Evolutionary conservation across 345 rosid genomes (phyloP).

Genomic region (Viola odorata): DNA sequence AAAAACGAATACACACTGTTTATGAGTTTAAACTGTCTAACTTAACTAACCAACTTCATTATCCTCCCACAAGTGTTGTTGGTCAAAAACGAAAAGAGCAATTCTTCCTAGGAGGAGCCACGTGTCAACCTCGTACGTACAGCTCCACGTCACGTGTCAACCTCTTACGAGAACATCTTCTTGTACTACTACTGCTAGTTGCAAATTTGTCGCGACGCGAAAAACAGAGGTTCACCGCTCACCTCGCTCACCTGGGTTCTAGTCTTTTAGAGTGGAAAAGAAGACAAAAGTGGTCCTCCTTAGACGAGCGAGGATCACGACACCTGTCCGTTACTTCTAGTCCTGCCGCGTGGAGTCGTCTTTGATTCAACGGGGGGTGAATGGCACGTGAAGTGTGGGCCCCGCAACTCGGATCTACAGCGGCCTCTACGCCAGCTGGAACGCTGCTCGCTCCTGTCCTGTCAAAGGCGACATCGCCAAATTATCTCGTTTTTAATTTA

Average conservation of each 20-base stretch:
- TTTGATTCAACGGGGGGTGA: constrained; percentile 6
- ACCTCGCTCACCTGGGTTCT: constrained; percentile 23
- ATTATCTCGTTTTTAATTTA: neutral
- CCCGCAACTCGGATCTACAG: constrained; percentile 19
- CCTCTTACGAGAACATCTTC: constrained; percentile 15
- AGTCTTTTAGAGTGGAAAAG: neutral
- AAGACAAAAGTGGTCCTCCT: constrained; percentile 30
- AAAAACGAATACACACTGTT: too few relatives aligned
- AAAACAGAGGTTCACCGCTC: neutral
- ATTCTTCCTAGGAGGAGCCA: neutral
- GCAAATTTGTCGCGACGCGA: constrained; percentile 33
- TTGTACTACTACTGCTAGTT: constrained; percentile 10
- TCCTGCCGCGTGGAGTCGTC: neutral
- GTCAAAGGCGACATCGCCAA: constrained; percentile 27
- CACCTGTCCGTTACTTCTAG: constrained; percentile 17
- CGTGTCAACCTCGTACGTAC: neutral
- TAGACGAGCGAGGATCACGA: constrained; percentile 13
- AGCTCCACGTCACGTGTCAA: constrained; percentile 12
- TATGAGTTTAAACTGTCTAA: too few relatives aligned
- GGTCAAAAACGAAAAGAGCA: too few relatives aligned
- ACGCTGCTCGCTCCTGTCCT: constrained; percentile 18
- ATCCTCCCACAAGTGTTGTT: too few relatives aligned
- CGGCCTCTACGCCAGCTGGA: constrained; percentile 30
- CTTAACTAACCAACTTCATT: too few relatives aligned
- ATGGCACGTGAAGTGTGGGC: constrained; percentile 47